phyloP scores from a whole-genome alignment of 1,139 yeast genomes.

The Debaryomyces udenii region DNA sequence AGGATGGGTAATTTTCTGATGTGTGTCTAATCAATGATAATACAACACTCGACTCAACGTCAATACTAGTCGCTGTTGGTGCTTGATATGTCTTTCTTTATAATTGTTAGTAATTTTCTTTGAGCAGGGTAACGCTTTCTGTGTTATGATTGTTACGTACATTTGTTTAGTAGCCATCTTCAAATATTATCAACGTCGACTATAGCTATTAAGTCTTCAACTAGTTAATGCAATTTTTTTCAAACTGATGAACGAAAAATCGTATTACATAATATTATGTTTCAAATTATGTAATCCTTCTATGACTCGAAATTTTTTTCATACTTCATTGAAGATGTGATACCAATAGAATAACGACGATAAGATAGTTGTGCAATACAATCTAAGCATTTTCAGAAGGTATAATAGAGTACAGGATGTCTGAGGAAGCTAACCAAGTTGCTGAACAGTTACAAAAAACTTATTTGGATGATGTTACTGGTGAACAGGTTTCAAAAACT shows the following conservation, averaged over 20 bases:
- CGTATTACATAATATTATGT: neutral
- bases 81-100: conserved; percentile 30
- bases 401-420: conserved; percentile 27
- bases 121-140: neutral
- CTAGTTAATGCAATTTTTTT: conserved; percentile 5
- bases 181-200: conserved; percentile 1
- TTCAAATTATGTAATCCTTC: conserved; percentile 7
- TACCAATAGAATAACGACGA: no score
- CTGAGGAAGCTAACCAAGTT: conserved; percentile 58
- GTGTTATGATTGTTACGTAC: conserved; percentile 17
- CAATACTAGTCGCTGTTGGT: conserved; percentile 50
- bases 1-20: conserved; percentile 65
- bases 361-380: neutral
- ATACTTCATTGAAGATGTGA: neutral
- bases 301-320: conserved; percentile 9
- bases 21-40: conserved; percentile 75
- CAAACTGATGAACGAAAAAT: conserved; percentile 8
- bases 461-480: conserved; percentile 90
- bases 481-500: conserved; percentile 94
- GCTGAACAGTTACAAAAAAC: conserved; percentile 85
- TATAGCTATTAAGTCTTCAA: neutral
- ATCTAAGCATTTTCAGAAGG: neutral
- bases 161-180: conserved; percentile 29
- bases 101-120: conserved; percentile 12
- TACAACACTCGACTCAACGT: conserved; percentile 62